A percentile compares a stretch with the other conserved stretches of the same genome.
phyloP scores from a whole-genome alignment of 768 basidiomycete species.

The Podaxis pistillaris region DNA sequence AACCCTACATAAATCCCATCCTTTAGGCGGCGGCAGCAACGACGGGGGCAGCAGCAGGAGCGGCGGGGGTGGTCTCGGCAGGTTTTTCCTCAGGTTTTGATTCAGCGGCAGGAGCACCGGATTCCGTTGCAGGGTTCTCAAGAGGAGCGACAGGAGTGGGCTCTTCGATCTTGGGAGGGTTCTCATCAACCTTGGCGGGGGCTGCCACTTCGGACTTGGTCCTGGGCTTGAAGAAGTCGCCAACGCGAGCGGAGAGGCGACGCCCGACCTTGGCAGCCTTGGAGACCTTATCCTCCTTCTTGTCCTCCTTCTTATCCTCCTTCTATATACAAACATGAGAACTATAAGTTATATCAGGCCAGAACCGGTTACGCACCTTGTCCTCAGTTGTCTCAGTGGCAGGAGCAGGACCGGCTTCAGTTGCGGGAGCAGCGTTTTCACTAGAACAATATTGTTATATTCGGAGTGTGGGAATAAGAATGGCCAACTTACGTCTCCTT shows the following conservation, averaged over 20 bases:
- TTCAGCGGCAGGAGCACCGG: slow-evolving; percentile 35
- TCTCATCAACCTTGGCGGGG: slow-evolving; percentile 83
- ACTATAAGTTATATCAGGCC: background rate
- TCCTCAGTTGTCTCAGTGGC: slow-evolving; percentile 58
- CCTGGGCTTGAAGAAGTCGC: slow-evolving; percentile 79
- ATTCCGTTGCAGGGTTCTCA: slow-evolving; percentile 68
- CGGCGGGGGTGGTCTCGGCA: slow-evolving; percentile 34
- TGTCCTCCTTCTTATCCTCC: slow-evolving; percentile 44
- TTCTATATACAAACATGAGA: background rate
- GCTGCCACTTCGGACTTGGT: slow-evolving; percentile 60
- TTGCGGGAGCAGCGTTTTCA: slow-evolving; percentile 35
- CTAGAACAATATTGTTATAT: slow-evolving; percentile 15
- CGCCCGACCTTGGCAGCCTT: slow-evolving; percentile 70
- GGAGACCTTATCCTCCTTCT: slow-evolving; percentile 44
- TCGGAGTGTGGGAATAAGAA: background rate
- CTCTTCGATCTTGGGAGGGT: slow-evolving; percentile 87
- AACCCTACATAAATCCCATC: slow-evolving; percentile 16
- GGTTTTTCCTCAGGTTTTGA: slow-evolving; percentile 41
- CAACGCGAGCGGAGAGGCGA: slow-evolving; percentile 81
- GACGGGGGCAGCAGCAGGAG: slow-evolving; percentile 58
- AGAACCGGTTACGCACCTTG: slow-evolving; percentile 39
- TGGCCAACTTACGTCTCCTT: slow-evolving; percentile 64
- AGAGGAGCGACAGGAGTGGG: slow-evolving; percentile 80
- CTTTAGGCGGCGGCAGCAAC: slow-evolving; percentile 80
- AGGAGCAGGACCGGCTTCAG: slow-evolving; percentile 42